A percentile compares a stretch with the other conserved stretches of the same genome.
phyloP scores from a whole-genome alignment of 805 yeast species.

The Clavispora fructus region DNA sequence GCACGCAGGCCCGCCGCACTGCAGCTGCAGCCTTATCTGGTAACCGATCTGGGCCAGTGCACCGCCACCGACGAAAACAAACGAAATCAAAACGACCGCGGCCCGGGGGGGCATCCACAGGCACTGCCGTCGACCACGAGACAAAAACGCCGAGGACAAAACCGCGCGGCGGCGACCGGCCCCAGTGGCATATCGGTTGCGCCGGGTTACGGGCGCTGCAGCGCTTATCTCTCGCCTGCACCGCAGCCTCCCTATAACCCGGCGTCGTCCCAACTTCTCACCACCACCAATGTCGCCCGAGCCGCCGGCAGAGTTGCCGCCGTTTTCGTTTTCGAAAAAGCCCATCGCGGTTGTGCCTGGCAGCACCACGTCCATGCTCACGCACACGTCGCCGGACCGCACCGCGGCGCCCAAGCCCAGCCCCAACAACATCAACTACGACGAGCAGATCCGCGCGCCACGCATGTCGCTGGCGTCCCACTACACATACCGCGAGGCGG shows the following conservation, averaged over 20 bases:
- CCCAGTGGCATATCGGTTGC: too few relatives aligned
- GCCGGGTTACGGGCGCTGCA: background rate
- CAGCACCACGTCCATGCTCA: background rate
- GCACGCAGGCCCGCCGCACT: too few relatives aligned
- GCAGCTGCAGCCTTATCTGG: too few relatives aligned
- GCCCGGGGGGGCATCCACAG: too few relatives aligned
- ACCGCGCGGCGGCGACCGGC: too few relatives aligned
- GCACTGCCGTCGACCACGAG: too few relatives aligned
- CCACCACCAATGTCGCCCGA: background rate
- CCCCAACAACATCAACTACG: constrained; percentile 34
- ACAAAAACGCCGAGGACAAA: too few relatives aligned
- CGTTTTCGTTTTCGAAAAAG: constrained; percentile 14
- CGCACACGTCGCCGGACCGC: background rate
- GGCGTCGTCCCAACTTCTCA: background rate
- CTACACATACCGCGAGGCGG: constrained; percentile 19
- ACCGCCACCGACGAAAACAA: too few relatives aligned
- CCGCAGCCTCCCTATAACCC: background rate
- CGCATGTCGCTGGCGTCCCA: constrained; percentile 38
- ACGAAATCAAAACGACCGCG: too few relatives aligned
- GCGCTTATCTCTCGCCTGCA: background rate
- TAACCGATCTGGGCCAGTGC: too few relatives aligned
- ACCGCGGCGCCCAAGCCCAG: constrained; percentile 10
- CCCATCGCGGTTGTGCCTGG: constrained; percentile 4
- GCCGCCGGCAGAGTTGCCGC: constrained; percentile 12
- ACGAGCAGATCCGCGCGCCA: constrained; percentile 53